Percentiles rank a stretch among this genome's conserved stretches.
These are phyloP conservation scores for Hordeum marinum DNA, from an alignment of 176 grass and related monocot species.

Conservation along the genomic window DNA sequence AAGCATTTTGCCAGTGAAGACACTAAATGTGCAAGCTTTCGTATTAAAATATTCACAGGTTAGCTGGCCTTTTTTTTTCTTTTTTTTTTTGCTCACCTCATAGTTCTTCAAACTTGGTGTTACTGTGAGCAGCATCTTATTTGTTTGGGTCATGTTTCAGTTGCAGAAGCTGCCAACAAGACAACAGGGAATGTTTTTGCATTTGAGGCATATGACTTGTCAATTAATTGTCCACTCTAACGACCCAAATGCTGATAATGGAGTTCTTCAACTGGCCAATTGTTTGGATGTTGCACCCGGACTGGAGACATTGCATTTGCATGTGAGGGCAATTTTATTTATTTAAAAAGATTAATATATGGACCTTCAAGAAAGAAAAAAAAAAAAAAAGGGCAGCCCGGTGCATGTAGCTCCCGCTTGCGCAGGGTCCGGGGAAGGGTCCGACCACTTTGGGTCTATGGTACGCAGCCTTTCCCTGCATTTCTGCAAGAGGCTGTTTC, in stretches of 20 bases:
- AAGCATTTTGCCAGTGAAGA: not conserved
- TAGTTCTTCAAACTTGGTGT: not conserved
- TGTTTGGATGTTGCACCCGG: not conserved
- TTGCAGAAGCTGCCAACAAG: not conserved
- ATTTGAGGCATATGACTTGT: conserved; percentile 1
- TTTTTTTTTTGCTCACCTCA: not conserved
- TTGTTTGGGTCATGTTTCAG: conserved; percentile 2
- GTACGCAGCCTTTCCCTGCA: too few species aligned
- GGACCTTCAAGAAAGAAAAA: too few species aligned
- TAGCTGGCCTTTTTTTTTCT: not conserved
- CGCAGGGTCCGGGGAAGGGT: too few species aligned
- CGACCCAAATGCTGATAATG: not conserved
- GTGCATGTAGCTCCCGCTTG: too few species aligned
- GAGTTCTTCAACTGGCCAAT: not conserved
- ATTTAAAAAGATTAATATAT: not conserved
- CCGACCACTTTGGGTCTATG: too few species aligned
- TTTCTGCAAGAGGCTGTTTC: too few species aligned
- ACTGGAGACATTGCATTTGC: not conserved
- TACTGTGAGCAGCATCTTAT: not conserved
- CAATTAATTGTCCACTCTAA: not conserved
- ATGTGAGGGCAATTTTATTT: conserved; percentile 6
- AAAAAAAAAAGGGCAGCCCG: too few species aligned
- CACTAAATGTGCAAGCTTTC: not conserved
- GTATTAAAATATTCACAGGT: not conserved
- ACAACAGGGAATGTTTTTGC: not conserved